Base-by-base conservation (phyloP, 2,329 filamentous ascomycete species). In the Claviceps spartinae region DNA sequence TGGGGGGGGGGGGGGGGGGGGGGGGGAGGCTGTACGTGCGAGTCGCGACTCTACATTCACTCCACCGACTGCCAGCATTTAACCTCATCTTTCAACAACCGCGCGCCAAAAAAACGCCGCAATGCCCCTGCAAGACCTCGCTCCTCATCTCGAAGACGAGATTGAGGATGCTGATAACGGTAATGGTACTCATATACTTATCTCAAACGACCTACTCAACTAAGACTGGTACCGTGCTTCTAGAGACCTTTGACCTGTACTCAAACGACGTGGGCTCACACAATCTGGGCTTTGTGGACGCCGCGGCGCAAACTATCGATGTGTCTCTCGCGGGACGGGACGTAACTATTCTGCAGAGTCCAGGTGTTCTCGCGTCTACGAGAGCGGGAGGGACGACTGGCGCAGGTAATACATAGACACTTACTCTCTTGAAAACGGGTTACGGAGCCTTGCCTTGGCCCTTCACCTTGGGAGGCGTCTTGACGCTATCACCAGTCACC, bases 171-270 rank as follows among this genome's bases (percentile, higher is more conserved):
- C 30, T 34, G 30, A 34, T 34, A 11, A 11, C 9, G 30, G 30
- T 34, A 34, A 34, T 34, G 3, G 4, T 34, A 3, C 26, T 9
- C 9, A 41, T 4, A 41, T 9, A 1, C 40, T 41, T n/a, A n/a
- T 20, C 40, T 20, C n/a, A 7, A 4, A 1, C 9, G 18, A 22
- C 38, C 3, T 1, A 24, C 1, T n/a, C 9, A 26, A 26, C 42
- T 44, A 3, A 44, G 2, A 26, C 5, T n/a, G 38, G 38, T 14
- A 6, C 2, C 7, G 8, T 22, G 7, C 30, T 16, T 4, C 30
- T 64, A 95, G 91, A 97, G 71, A 87, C 88, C 4, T 96, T 95
- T 63, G 70, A 90, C 40, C 76, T 96, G 52, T 96, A 95, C 72
- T 84, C 88, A 44, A 82, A 85, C 63, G 70, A 80, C 18, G 79